phyloP scores from a whole-genome alignment of 768 basidiomycete species.

The Lyophyllum atratum region DNA sequence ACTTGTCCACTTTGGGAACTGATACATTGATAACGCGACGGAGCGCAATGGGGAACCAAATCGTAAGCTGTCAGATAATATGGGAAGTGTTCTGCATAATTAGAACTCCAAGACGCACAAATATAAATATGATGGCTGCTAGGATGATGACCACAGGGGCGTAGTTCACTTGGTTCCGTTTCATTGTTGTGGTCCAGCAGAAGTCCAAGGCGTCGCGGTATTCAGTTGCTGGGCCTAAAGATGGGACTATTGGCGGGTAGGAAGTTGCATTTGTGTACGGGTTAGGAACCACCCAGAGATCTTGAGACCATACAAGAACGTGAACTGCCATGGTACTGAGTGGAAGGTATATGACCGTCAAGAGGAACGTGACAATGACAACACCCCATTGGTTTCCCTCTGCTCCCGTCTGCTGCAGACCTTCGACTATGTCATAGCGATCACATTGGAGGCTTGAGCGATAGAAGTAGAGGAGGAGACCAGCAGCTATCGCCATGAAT shows the following conservation, averaged over 20 bases:
- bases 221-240: slow-evolving; percentile 56
- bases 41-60: slow-evolving; percentile 72
- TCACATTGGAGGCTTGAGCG: slow-evolving; percentile 49
- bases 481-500: slow-evolving; percentile 54
- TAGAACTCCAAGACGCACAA: slow-evolving; percentile 40
- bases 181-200: slow-evolving; percentile 82
- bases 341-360: slow-evolving; percentile 74
- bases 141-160: slow-evolving; percentile 65
- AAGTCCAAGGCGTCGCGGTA: slow-evolving; percentile 69
- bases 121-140: slow-evolving; percentile 48
- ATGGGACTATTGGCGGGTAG: slow-evolving; percentile 47
- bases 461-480: slow-evolving; percentile 61
- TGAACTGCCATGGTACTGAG: slow-evolving; percentile 78
- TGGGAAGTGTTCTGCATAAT: not conserved
- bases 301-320: slow-evolving; percentile 75
- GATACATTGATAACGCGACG: slow-evolving; percentile 55
- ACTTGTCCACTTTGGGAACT: slow-evolving; percentile 65
- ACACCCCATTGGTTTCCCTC: slow-evolving; percentile 51
- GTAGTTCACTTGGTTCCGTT: slow-evolving; percentile 65
- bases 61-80: slow-evolving; percentile 48
- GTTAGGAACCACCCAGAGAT: slow-evolving; percentile 73
- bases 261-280: slow-evolving; percentile 63
- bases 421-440: slow-evolving; percentile 52
- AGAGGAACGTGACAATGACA: slow-evolving; percentile 62
- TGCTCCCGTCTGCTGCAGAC: slow-evolving; percentile 48